Base-by-base conservation (phyloP, 202 grass and related monocot genomes). In the Setaria italica region DNA sequence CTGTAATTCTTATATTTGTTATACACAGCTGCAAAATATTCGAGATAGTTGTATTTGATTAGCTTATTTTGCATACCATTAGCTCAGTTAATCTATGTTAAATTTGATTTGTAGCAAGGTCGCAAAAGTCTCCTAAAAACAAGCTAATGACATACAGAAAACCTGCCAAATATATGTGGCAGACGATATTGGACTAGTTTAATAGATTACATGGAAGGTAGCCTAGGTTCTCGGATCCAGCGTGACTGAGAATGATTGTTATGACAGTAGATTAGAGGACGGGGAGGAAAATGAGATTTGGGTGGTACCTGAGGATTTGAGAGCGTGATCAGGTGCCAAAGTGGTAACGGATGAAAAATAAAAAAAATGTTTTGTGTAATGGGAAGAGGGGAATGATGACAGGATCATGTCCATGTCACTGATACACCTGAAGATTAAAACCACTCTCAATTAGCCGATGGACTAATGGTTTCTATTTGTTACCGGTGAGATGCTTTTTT, bases 401-500 rank as follows among this genome's bases (percentile, higher is more conserved):
- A 88, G 48, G 47, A 84, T 11, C 20, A 37, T 30, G 50, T 60
- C 32, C 30, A 80, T 80, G 69, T 51, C 33, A 62, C 4, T 43
- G 43, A 81, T 70, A 67, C 58, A 32, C 21, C 17, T 85, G 4
- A 59, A 59, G 49, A 73, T 74, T 34, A 41, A 42, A 79, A 80
- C 41, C 34, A n/a, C 30, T 62, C 50, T 62, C 15, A 59, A 46
- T 41, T 68, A 45, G 51, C 13, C n/a, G 29, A 79, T 41, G 13
- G 58, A 16, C 19, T 80, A 7, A 46, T 47, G 3, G n/a, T 17
- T 67, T 76, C 32, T 74, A 8, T 45, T 51, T 51, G 65, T 83
- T 72, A 47, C 49, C 81, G 67, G 30, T 49, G 69, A 76, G 51
- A 80, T 84, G 47, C 21, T 0, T 47, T 59, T 59, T 78, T 2